Conservation (phyloP, 2,329 filamentous ascomycete genomes). For the Trichoderma asperellum region DNA sequence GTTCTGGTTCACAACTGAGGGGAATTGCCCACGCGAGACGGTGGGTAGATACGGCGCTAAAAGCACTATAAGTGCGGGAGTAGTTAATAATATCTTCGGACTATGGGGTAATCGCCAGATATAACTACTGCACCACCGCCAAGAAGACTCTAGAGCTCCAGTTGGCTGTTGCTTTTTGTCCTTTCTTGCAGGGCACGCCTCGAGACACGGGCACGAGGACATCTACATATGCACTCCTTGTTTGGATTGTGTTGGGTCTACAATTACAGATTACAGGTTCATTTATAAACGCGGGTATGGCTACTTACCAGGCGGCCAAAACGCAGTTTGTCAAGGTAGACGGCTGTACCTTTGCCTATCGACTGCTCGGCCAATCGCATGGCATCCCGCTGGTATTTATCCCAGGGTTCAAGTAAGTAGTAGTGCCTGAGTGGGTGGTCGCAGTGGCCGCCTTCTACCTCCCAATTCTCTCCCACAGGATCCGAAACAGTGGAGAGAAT, state of each 20-base stretch:
- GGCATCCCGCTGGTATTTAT: conserved; percentile 42
- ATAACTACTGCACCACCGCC: background rate
- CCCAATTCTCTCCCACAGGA: background rate
- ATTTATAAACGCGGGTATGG: conserved; percentile 33
- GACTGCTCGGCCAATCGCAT: conserved; percentile 37
- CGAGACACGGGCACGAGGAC: background rate
- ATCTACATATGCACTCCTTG: background rate
- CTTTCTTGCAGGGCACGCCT: background rate
- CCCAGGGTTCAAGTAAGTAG: conserved; percentile 40
- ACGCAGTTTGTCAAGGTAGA: conserved; percentile 39
- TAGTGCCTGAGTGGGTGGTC: conserved; percentile 3
- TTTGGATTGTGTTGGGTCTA: background rate
- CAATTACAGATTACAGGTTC: background rate
- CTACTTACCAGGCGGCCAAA: conserved; percentile 38
- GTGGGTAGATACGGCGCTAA: conserved; percentile 6
- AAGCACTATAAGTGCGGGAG: conserved; percentile 14
- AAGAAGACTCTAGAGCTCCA: background rate
- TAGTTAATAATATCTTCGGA: background rate
- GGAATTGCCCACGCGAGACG: background rate
- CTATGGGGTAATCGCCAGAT: conserved; percentile 14
- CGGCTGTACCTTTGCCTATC: conserved; percentile 41
- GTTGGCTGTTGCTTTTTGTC: background rate
- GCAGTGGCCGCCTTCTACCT: background rate
- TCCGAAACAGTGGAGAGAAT: background rate
- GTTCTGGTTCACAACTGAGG: background rate